Conservation (phyloP, 1,139 yeast genomes). For the Trichomonascaceae sp. region DNA sequence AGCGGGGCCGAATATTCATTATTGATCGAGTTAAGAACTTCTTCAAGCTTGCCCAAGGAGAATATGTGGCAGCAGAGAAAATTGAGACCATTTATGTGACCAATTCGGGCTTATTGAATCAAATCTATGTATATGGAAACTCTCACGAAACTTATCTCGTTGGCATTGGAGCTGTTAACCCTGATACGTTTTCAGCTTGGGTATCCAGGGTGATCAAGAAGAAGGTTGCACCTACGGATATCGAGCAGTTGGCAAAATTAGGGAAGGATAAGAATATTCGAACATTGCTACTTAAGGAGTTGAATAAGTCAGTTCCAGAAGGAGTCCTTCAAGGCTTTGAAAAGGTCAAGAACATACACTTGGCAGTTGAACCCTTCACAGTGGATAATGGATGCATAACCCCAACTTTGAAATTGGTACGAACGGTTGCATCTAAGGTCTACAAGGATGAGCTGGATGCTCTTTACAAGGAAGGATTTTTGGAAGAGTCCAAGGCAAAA, state of each 20-base stretch:
- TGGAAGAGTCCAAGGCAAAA: conserved; percentile 1
- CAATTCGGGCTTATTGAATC: conserved; percentile 46
- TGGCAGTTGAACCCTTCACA: conserved; percentile 62
- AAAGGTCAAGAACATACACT: conserved; percentile 52
- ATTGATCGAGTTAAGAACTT: conserved; percentile 76
- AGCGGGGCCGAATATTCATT: conserved; percentile 51
- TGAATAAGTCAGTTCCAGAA: conserved; percentile 30
- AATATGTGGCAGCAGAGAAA: conserved; percentile 73
- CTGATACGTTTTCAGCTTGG: conserved; percentile 31
- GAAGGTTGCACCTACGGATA: conserved; percentile 23
- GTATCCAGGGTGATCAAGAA: conserved; percentile 23
- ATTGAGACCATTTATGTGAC: conserved; percentile 62
- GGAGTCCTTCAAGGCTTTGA: conserved; percentile 48
- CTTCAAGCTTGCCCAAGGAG: conserved; percentile 78
- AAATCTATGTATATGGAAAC: conserved; percentile 65
- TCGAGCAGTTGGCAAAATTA: conserved; percentile 27
- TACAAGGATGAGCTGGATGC: conserved; percentile 44
- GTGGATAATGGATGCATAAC: conserved; percentile 60
- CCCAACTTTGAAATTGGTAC: conserved; percentile 69
- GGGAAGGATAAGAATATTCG: conserved; percentile 30
- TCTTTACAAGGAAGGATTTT: conserved; percentile 57
- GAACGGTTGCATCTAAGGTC: conserved; percentile 51
- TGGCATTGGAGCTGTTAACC: conserved; percentile 60
- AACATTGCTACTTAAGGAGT: conserved; percentile 26
- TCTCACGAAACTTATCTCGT: conserved; percentile 55